Evolutionary conservation across 2,329 filamentous ascomycete species (phyloP).

Genomic region (Penicillium oxalicum): DNA sequence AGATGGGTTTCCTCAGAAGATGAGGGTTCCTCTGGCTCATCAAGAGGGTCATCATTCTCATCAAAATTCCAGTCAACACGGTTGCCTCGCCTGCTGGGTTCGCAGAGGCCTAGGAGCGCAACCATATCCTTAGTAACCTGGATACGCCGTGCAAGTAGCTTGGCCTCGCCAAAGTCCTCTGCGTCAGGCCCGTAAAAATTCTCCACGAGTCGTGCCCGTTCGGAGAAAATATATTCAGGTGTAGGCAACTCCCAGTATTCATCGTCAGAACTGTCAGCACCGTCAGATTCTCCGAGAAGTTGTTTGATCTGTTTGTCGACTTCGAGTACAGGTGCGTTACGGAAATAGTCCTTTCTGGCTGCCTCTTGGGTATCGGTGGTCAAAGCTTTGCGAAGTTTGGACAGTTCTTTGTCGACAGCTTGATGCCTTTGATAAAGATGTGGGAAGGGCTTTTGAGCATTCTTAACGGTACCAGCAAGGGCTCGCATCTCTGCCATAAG

Average conservation of each 20-base stretch:
- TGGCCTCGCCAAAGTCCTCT: conserved; percentile 21
- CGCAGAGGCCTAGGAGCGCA: conserved; percentile 19
- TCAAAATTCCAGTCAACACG: conserved; percentile 16
- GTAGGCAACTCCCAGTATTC: conserved; percentile 60
- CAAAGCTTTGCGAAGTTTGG: conserved; percentile 18
- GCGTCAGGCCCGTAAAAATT: conserved; percentile 23
- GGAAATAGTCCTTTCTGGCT: conserved; percentile 24
- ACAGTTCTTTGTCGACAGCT: conserved; percentile 15
- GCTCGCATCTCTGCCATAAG: conserved; percentile 22
- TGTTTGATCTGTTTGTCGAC: conserved; percentile 23
- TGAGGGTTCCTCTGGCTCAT: conserved; percentile 14
- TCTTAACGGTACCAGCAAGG: conserved; percentile 18
- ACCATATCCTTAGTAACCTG: conserved; percentile 27
- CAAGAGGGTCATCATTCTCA: background rate
- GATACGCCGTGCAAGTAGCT: conserved; percentile 22
- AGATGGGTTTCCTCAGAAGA: conserved; percentile 7
- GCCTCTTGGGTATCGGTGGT: conserved; percentile 16
- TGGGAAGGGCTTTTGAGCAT: conserved; percentile 14
- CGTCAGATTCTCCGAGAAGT: conserved; percentile 18
- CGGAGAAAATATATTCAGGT: conserved; percentile 19
- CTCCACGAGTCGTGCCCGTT: conserved; percentile 20
- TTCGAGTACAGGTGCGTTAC: conserved; percentile 18
- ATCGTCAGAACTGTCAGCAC: conserved; percentile 59
- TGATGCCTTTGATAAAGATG: conserved; percentile 20
- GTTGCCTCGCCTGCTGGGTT: conserved; percentile 22